phyloP scores from a whole-genome alignment of 352 stramenopile species.

The Sclerospora graminicola region DNA sequence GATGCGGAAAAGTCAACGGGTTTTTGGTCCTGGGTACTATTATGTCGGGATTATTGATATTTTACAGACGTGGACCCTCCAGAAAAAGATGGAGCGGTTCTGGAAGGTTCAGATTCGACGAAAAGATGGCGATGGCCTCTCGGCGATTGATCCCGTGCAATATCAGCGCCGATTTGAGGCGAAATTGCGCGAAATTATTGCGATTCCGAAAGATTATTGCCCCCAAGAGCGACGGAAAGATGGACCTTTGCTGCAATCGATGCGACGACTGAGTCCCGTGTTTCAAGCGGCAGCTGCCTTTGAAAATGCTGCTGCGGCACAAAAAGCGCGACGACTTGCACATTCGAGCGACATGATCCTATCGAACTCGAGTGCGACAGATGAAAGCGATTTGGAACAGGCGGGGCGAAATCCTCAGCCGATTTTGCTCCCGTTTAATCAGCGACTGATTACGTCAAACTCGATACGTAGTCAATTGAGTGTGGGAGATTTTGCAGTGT shows the following conservation, averaged over 20 bases:
- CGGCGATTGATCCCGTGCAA: conserved; percentile 60
- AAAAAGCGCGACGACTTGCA: conserved; percentile 13
- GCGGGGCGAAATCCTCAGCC: conserved; percentile 40
- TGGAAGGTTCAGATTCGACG: conserved; percentile 71
- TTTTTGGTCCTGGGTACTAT: conserved; percentile 81
- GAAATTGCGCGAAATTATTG: conserved; percentile 75
- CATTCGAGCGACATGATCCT: conserved; percentile 26
- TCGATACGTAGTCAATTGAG: conserved; percentile 29
- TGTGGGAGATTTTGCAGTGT: conserved; percentile 17
- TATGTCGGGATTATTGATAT: conserved; percentile 89
- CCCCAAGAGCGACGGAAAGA: conserved; percentile 12
- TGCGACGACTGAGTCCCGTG: conserved; percentile 27
- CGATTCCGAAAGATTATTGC: conserved; percentile 52
- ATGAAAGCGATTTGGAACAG: conserved; percentile 36
- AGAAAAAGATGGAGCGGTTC: conserved; percentile 77
- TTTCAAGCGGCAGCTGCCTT: conserved; percentile 25
- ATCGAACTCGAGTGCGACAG: conserved; percentile 9
- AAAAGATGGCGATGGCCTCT: conserved; percentile 64
- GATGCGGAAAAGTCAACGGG: conserved; percentile 63
- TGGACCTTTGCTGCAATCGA: conserved; percentile 15
- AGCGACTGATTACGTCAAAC: conserved; percentile 20
- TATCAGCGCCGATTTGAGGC: conserved; percentile 80
- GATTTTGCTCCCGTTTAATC: conserved; percentile 46
- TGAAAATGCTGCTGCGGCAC: conserved; percentile 12
- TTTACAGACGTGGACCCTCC: conserved; percentile 78